phyloP scores from a whole-genome alignment of 1,284 basidiomycete species.

The Erythrobasidium hasegawianum region DNA sequence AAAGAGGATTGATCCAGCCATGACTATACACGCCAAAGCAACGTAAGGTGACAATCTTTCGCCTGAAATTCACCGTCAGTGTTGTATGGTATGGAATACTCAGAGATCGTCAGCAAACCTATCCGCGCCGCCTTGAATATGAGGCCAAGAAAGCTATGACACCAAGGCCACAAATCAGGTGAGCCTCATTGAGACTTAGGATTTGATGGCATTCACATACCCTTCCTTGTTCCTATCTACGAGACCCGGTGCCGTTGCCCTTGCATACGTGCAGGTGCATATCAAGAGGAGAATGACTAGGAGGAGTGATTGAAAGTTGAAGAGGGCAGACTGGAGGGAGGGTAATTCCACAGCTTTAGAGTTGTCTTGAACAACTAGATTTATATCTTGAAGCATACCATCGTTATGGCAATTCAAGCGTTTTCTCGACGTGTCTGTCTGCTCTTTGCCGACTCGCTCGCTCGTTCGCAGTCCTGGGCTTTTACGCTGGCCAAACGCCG shows the following conservation, averaged over 20 bases:
- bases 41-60: conserved; percentile 81
- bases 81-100: not conserved
- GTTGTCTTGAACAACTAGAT: not conserved
- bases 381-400: not conserved
- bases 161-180: not conserved
- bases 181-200: not conserved
- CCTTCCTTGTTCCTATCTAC: conserved; percentile 93
- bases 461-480: no score
- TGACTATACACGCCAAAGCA: conserved; percentile 70
- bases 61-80: conserved; percentile 53
- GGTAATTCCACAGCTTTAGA: not conserved
- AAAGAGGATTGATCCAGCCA: conserved; percentile 64
- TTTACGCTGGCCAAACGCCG: no score
- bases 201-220: conserved; percentile 54
- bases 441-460: no score
- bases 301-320: conserved; percentile 94
- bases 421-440: no score
- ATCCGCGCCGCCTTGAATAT: conserved; percentile 91
- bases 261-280: conserved; percentile 95
- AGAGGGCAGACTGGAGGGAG: conserved; percentile 75
- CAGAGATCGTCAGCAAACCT: conserved; percentile 55
- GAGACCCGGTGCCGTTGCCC: conserved; percentile 79
- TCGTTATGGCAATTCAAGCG: not conserved
- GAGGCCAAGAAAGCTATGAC: conserved; percentile 71
- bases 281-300: conserved; percentile 89